Evolutionary conservation across 2,329 filamentous ascomycete genomes (phyloP).

Genomic region (Hymenoscyphus infarciens): DNA sequence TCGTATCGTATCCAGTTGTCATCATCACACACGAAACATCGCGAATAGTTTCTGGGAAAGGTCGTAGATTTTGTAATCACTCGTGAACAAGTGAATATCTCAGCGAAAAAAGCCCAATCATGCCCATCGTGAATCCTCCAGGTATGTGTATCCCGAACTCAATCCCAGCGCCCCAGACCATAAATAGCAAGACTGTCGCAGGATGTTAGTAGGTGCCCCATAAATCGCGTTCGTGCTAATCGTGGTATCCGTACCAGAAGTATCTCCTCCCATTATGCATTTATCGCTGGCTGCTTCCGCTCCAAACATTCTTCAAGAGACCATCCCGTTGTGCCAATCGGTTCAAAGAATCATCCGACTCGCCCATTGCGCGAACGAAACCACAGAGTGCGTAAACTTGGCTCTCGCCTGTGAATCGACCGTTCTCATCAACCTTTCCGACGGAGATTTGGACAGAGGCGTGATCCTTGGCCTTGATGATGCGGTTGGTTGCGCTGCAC

Average conservation of each 20-base stretch:
- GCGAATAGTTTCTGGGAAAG: conserved; percentile 24
- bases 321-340: conserved; percentile 93
- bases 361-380: conserved; percentile 96
- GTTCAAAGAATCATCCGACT: conserved; percentile 96
- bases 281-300: conserved; percentile 45
- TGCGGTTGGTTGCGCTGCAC: conserved; percentile 98
- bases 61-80: conserved; percentile 34
- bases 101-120: conserved; percentile 29
- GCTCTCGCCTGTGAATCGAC: conserved; percentile 90
- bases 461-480: conserved; percentile 99
- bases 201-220: conserved; percentile 19
- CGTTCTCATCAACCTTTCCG: conserved; percentile 98
- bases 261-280: conserved; percentile 30
- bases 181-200: conserved; percentile 29
- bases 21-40: conserved; percentile 25
- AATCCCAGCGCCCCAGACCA: conserved; percentile 26
- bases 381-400: conserved; percentile 96
- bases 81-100: conserved; percentile 33
- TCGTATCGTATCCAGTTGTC: conserved; percentile 10
- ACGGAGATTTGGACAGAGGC: conserved; percentile 95
- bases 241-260: conserved; percentile 28
- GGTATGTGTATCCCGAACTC: conserved; percentile 23
- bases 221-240: not conserved
- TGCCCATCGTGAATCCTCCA: conserved; percentile 25
- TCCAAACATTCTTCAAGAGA: conserved; percentile 96